A percentile compares a stretch with the other conserved stretches of the same genome.
These are phyloP conservation scores for Wickerhamomyces rabaulensis DNA, from an alignment of 805 yeast species.

Conservation along the genomic window DNA sequence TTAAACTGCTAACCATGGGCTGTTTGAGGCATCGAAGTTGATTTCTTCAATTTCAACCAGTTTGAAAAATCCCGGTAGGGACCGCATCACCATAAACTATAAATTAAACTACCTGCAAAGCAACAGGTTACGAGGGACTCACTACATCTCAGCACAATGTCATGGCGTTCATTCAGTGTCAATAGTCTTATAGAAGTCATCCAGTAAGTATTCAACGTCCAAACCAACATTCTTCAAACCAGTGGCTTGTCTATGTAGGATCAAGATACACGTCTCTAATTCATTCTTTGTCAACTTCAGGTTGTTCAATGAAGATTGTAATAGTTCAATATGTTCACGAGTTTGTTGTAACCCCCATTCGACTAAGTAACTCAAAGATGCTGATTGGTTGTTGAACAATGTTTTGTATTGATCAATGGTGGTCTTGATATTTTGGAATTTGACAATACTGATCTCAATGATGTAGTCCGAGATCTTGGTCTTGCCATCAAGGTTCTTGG, in stretches of 20 bases:
- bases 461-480: constrained; percentile 39
- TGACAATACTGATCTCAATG: constrained; percentile 55
- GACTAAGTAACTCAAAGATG: constrained; percentile 37
- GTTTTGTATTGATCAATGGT: constrained; percentile 51
- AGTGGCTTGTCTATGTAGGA: constrained; percentile 52
- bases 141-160: no score
- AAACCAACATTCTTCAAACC: constrained; percentile 63
- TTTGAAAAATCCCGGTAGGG: background rate
- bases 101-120: background rate
- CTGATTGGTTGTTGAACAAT: constrained; percentile 39
- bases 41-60: no score
- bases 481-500: constrained; percentile 47
- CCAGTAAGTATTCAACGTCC: constrained; percentile 46
- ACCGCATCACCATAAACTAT: background rate
- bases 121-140: no score
- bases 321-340: constrained; percentile 48
- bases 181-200: constrained; percentile 20
- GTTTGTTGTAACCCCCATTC: constrained; percentile 70
- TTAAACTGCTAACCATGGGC: no score
- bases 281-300: constrained; percentile 47
- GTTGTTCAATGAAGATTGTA: constrained; percentile 65
- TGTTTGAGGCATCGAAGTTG: background rate
- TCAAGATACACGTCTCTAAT: constrained; percentile 49
- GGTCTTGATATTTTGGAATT: constrained; percentile 54
- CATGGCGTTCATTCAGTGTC: constrained; percentile 9